Percentiles rank a stretch among this genome's conserved stretches.
Evolutionary conservation across 2,329 filamentous ascomycete genomes (phyloP).

Genomic region (Bisporella sp.): DNA sequence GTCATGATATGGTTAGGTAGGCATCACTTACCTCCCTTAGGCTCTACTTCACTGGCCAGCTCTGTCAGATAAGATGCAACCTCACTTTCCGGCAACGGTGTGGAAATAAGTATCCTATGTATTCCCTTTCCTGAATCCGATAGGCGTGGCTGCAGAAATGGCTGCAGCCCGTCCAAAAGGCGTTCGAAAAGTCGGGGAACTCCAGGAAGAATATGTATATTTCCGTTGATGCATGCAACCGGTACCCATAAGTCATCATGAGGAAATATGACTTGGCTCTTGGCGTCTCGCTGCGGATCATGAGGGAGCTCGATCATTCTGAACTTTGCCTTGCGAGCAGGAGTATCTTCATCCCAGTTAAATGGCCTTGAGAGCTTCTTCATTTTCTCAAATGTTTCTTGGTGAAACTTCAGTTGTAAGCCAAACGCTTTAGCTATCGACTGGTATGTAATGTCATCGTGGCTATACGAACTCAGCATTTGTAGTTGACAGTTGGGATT

Average conservation of each 20-base stretch:
- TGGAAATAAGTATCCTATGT: slow-evolving; percentile 74
- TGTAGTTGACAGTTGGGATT: too few relatives aligned
- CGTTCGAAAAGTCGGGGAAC: slow-evolving; percentile 77
- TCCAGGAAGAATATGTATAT: slow-evolving; percentile 87
- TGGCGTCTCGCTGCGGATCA: slow-evolving; percentile 56
- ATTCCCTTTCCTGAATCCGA: slow-evolving; percentile 75
- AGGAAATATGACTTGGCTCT: slow-evolving; percentile 72
- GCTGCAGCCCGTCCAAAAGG: slow-evolving; percentile 71
- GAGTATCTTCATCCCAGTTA: slow-evolving; percentile 77
- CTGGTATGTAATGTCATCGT: slow-evolving; percentile 96
- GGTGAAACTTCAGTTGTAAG: slow-evolving; percentile 69
- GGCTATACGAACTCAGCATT: slow-evolving; percentile 40
- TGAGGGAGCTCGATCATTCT: slow-evolving; percentile 86
- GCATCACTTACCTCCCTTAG: slow-evolving; percentile 44
- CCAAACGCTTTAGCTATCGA: slow-evolving; percentile 87
- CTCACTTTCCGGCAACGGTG: slow-evolving; percentile 78
- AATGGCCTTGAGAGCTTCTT: slow-evolving; percentile 74
- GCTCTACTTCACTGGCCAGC: slow-evolving; percentile 65
- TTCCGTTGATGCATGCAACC: slow-evolving; percentile 80
- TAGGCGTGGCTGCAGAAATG: slow-evolving; percentile 61
- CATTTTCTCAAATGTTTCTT: slow-evolving; percentile 75
- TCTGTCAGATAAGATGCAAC: slow-evolving; percentile 79
- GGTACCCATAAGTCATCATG: slow-evolving; percentile 86
- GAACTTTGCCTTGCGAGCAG: slow-evolving; percentile 71
- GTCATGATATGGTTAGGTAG: too few relatives aligned